Percentiles rank a stretch among this genome's conserved stretches.
Evolutionary conservation across 192 early-diverging fungal species (phyloP).

Genomic region (Coemansia erecta): DNA sequence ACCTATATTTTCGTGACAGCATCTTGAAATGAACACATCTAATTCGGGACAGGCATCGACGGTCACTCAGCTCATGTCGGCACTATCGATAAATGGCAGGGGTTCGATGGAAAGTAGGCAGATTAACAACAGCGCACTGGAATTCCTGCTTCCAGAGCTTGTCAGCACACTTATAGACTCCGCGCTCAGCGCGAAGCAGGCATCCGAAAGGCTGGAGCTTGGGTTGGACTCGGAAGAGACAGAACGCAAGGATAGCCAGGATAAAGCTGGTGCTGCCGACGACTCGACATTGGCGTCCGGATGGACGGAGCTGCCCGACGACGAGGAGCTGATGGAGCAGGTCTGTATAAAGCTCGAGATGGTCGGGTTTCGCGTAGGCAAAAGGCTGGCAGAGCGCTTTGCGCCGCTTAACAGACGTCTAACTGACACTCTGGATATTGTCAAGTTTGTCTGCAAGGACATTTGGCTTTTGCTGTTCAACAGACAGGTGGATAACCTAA

Average conservation of each 20-base stretch:
- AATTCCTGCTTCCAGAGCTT: conserved; percentile 45
- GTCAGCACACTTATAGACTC: conserved; percentile 38
- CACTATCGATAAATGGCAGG: conserved; percentile 37
- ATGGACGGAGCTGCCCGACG: conserved; percentile 40
- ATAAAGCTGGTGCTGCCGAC: background rate
- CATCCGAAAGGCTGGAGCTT: conserved; percentile 18
- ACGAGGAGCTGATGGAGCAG: conserved; percentile 77
- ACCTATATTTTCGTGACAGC: background rate
- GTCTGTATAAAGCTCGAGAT: conserved; percentile 89
- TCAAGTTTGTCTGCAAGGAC: conserved; percentile 99
- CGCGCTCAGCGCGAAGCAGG: conserved; percentile 23
- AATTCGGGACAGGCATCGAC: background rate
- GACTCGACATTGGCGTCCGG: conserved; percentile 20
- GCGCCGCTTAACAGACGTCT: conserved; percentile 86
- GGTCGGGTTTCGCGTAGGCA: conserved; percentile 87
- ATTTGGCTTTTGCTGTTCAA: conserved; percentile 94
- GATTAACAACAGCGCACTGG: conserved; percentile 36
- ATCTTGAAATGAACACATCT: conserved; percentile 7
- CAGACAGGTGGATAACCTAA: conserved; percentile 97
- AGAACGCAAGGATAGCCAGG: too few species aligned
- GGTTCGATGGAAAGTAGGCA: conserved; percentile 28
- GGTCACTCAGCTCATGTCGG: conserved; percentile 25
- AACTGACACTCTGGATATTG: conserved; percentile 89
- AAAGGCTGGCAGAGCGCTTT: conserved; percentile 85
- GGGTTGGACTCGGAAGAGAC: conserved; percentile 10